These are phyloP conservation scores for Colletotrichum sp. DNA, from an alignment of 2,329 filamentous ascomycete genomes.

Conservation along the genomic window DNA sequence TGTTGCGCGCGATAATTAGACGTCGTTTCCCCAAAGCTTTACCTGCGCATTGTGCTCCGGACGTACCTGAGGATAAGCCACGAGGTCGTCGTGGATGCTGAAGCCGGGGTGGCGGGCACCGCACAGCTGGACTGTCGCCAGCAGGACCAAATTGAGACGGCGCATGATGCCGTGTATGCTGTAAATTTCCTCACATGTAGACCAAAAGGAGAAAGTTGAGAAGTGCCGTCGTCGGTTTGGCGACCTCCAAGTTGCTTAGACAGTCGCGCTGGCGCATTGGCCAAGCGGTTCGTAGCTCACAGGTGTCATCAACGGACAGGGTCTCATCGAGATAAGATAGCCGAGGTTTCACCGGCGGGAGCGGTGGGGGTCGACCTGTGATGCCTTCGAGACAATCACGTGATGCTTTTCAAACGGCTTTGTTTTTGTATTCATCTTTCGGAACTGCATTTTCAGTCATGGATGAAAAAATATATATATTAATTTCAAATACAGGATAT, in stretches of 20 bases:
- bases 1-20: conserved; percentile 39
- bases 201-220: conserved; percentile 3
- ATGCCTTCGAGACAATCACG: no score
- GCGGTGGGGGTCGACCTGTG: no score
- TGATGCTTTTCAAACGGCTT: no score
- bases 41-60: conserved; percentile 24
- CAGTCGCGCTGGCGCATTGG: not conserved
- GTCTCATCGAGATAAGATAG: not conserved
- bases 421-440: no score
- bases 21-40: not conserved
- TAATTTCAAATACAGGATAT: no score
- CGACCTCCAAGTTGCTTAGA: not conserved
- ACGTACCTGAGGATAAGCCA: conserved; percentile 83
- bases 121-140: conserved; percentile 50
- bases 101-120: conserved; percentile 64
- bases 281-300: conserved; percentile 8
- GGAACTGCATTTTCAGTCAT: no score
- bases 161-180: conserved; percentile 51
- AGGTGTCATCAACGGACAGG: conserved; percentile 22
- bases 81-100: conserved; percentile 86
- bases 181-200: conserved; percentile 37
- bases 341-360: conserved; percentile 3
- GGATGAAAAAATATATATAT: no score
- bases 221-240: not conserved
- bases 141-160: conserved; percentile 49